Base-by-base conservation (phyloP, 495 filamentous ascomycete species). In the Lophiostoma macrostomum region DNA sequence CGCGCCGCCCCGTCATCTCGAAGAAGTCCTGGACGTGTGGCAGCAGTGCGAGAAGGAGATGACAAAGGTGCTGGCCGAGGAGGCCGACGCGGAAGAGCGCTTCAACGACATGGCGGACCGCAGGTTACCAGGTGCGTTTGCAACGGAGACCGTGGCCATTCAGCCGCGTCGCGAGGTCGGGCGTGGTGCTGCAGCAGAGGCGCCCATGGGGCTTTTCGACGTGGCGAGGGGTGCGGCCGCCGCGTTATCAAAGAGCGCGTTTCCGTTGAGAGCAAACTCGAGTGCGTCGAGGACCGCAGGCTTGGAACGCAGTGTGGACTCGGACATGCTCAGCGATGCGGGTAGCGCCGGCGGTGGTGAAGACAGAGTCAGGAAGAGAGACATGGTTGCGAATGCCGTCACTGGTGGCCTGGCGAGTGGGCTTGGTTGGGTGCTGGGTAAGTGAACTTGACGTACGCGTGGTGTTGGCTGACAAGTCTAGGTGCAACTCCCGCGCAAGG, bases 151-250 rank as follows among this genome's bases (percentile, higher is more conserved):
- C 5, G 32, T 67, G 58, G 69, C 29, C 63, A 64, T 30, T 52
- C 66, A 62, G 39, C 61, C 64, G n/a, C 47, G 64, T 16, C 58
- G 67, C 14, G 65, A 67, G 47, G 58, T 67, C 25, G 65, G 66
- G 14, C 53, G 60, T 20, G 59, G 62, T 13, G 77, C 32, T 22
- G 66, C 64, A 12, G 65, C 89, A 44, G 90, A 94, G 64, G 86
- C 88, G 27, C 93, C 93, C 0, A 91, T 96, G 84, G 90, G 89
- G 1, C 73, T 97, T 20, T 97, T 98, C 63, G 94, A 96, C 55
- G 80, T 97, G 34, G 90, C 91, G 6, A 77, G 89, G 23, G 89
- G 84, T 44, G 90, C 90, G 25, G 82, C 87, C 4, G 76, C 83
- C 32, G 90, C 94, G 6, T 77, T 86, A 19, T 77, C 80, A 46